Evolutionary conservation across 2,329 filamentous ascomycete species (phyloP), one percentile per base, ranked within the genome.

Genomic region (Microsporum ferrugineum): DNA sequence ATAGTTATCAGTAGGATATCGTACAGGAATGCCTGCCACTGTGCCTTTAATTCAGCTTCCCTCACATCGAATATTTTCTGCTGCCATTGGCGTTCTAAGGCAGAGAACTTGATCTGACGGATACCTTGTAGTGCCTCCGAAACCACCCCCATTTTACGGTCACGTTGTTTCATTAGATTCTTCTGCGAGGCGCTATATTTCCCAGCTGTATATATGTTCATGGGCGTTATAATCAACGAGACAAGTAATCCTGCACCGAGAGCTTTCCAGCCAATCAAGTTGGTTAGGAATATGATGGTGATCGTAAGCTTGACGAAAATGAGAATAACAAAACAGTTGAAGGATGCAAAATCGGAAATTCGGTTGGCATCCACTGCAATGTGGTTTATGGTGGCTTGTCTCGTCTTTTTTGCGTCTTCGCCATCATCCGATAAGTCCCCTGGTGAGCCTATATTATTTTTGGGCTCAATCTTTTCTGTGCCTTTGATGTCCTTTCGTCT

Each of bases 101-200:
- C 88, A 0, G 88, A 88, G 66, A 92, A 91, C 68, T 94, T 94
- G 75, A 94, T 89, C 71, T 94, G 89, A 0, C 88, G 83, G 65
- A 92, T 91, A 5, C 88, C 88, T 66, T 88, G 82, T 0, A 94
- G 75, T 0, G 86, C 87, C 71, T 94, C 88, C 0, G 88, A 88
- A 34, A 94, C 81, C 12, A 91, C 81, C 0, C 82, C 85, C 73
- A 91, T 80, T 72, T 91, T 92, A 60, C 84, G 79, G 70, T 92
- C 89, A 51, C 88, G 80, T 33, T 85, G 79, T 69, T 87, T 88
- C 88, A 91, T 91, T 57, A 92, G 72, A 57, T 79, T 76, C 60
- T 87, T 85, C 67, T 90, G 86, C 3, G 84, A 81, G 27, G 75
- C 77, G 0, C 85, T 77, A 68, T 89, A 89, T 23, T 77, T 77